Conservation (phyloP, 106 monocot genomes). For the Phalaenopsis aphrodite region DNA sequence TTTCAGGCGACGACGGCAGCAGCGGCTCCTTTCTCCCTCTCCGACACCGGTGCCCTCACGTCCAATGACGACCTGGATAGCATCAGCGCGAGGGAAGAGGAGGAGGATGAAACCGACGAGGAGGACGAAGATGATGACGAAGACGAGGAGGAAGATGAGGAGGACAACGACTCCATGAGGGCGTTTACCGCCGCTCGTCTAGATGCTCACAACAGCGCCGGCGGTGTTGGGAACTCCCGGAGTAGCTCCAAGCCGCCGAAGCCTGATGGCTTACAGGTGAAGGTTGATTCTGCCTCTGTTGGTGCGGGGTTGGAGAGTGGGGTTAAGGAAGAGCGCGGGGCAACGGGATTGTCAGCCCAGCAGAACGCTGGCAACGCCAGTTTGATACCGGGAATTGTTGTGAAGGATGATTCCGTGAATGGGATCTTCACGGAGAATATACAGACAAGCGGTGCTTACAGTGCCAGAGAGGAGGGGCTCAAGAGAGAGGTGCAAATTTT, state of each 20-base stretch:
- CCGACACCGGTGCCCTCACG: conserved; percentile 38
- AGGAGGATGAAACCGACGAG: conserved; percentile 31
- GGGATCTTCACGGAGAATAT: conserved; percentile 97
- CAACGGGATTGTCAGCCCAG: conserved; percentile 5
- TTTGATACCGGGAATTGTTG: conserved; percentile 44
- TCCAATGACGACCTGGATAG: conserved; percentile 64
- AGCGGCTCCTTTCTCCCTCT: conserved; percentile 29
- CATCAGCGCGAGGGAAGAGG: conserved; percentile 53
- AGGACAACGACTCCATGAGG: conserved; percentile 61
- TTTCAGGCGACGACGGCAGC: conserved; percentile 16
- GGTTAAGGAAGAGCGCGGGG: conserved; percentile 23
- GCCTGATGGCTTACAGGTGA: conserved; percentile 23
- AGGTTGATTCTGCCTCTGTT: conserved; percentile 24
- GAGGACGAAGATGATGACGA: conserved; percentile 41
- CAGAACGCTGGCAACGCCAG: neutral
- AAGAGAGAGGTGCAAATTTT: conserved; percentile 61
- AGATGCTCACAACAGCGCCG: conserved; percentile 9
- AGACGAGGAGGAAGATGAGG: conserved; percentile 45
- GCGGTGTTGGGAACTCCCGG: conserved; percentile 19
- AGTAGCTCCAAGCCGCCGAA: conserved; percentile 54
- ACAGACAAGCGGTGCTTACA: conserved; percentile 92
- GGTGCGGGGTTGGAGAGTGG: conserved; percentile 13
- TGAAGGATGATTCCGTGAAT: conserved; percentile 83
- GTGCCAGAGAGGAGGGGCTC: conserved; percentile 88
- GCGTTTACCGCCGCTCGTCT: conserved; percentile 69